Evolutionary conservation across 768 basidiomycete genomes (phyloP), one percentile per base, ranked within the genome.

Genomic region (Leccinellum rugosiceps): DNA sequence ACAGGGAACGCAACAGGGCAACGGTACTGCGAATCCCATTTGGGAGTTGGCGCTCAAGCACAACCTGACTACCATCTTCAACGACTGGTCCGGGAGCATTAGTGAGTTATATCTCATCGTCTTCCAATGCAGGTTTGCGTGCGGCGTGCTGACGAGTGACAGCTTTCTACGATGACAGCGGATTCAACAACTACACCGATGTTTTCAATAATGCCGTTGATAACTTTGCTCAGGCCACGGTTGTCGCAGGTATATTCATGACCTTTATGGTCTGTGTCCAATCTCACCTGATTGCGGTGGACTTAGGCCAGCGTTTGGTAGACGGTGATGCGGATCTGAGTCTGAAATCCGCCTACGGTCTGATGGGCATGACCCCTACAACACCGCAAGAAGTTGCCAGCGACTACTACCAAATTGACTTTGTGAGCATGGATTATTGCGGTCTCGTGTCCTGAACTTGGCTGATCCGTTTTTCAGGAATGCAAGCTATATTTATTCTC

Each of bases 11-110:
- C 81, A 82, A 57, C 66, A 69, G 2, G 78, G 73, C 2, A 62
- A 75, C 34, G 84, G 82, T 4, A 73, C 77, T 23, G 73, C 75
- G 6, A 88, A 88, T 63, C 87, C 87, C 1, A 82, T 88, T 14
- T 81, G 79, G 66, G 69, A 69, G 21, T 74, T 88, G 49, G 84
- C 81, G 28, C 72, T 77, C 64, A 84, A 85, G 61, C 80, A 86
- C 60, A 75, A 77, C 30, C 57, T 87, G 19, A 71, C 71, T 53
- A 80, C 79, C 1, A 73, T 68, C 35, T 70, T 70, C 38, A 86
- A 75, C 55, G 74, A 80, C 56, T 72, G 75, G 58, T 78, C 74
- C 56, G 75, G 70, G 14, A 77, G 73, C 56, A 53, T 80, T 17
- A 72, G 83, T 85, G 59, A 50, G 80, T 74, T 19, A 32, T 13